Evolutionary conservation across 345 rosid species (phyloP), one percentile per base, ranked within the genome.

Genomic region (Camelina sativa): DNA sequence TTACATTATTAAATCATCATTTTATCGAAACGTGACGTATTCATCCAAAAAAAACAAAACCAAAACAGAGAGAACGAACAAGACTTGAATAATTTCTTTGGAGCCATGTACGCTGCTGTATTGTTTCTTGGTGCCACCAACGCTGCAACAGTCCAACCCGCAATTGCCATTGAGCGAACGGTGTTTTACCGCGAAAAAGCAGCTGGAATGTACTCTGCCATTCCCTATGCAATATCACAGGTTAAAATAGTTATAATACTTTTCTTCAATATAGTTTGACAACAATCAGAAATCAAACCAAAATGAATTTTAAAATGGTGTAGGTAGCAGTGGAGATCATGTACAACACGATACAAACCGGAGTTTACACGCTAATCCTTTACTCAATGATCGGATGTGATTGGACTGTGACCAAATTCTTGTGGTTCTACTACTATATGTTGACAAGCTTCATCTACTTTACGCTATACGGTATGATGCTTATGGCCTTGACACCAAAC

Each of bases 121-220:
- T 11, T 78, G 69, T 88, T 87, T 84, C 87, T 92, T 2, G 98
- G 98, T 30, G 83, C 83, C n/a, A 73, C 79, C 77, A 90, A 90
- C 37, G 80, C 87, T 48, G 57, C 82, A 25, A 59, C 91, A 7
- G 94, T 90, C 25, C 94, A 85, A 78, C 73, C 95, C 13, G 81
- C 86, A 7, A 86, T 90, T 43, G 72, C 91, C 10, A 77, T 86
- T 22, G 96, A 92, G 50, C 82, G 96, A 78, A 87, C 88, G 0
- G 92, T 90, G 1, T 92, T 88, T 62, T 92, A 90, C 76, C 88
- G 95, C 13, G 98, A 92, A 78, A 83, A 81, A 75, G 93, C 93
- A 0, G 91, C 98, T 0, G 90, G 95, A 69, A 92, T 92, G 98
- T 92, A 90, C 65, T 90, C 96, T 2, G 85, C 87, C 5, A 60